These are phyloP conservation scores for Brettanomyces naardenensis DNA, from an alignment of 805 yeast genomes.

Conservation along the genomic window DNA sequence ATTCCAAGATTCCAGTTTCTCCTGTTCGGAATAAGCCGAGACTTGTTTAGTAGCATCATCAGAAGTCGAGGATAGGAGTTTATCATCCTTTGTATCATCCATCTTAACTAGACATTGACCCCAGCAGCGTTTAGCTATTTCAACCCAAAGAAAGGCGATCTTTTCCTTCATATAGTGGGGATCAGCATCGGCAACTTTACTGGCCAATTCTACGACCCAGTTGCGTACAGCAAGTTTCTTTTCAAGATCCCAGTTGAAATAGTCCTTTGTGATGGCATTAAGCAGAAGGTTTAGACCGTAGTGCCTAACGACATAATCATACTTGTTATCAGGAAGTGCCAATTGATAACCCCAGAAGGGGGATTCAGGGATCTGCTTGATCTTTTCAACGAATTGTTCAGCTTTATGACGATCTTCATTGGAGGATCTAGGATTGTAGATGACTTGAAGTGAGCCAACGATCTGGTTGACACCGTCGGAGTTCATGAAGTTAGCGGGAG, in stretches of 20 bases:
- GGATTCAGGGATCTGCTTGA: constrained; percentile 72
- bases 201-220: constrained; percentile 79
- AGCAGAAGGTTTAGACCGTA: constrained; percentile 81
- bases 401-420: constrained; percentile 51
- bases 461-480: constrained; percentile 62
- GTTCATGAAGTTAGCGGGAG: constrained; percentile 1
- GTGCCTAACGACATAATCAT: constrained; percentile 72
- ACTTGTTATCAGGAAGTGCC: constrained; percentile 53
- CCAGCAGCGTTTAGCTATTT: constrained; percentile 87
- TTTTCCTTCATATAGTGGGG: constrained; percentile 90
- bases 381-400: constrained; percentile 60
- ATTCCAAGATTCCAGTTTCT: constrained; percentile 65
- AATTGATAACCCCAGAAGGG: constrained; percentile 91
- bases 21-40: constrained; percentile 32
- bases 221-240: constrained; percentile 62
- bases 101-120: constrained; percentile 50
- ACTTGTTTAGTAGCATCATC: not conserved
- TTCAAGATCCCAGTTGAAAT: constrained; percentile 44
- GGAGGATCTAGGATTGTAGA: constrained; percentile 58
- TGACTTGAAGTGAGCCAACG: constrained; percentile 65
- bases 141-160: constrained; percentile 84
- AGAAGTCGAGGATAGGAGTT: not conserved
- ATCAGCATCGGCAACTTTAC: constrained; percentile 50
- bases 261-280: constrained; percentile 54
- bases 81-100: constrained; percentile 3